A percentile compares a stretch with the other conserved stretches of the same genome.
These are phyloP conservation scores for Exophiala alcalophila DNA, from an alignment of 2,329 filamentous ascomycete species.

Conservation along the genomic window DNA sequence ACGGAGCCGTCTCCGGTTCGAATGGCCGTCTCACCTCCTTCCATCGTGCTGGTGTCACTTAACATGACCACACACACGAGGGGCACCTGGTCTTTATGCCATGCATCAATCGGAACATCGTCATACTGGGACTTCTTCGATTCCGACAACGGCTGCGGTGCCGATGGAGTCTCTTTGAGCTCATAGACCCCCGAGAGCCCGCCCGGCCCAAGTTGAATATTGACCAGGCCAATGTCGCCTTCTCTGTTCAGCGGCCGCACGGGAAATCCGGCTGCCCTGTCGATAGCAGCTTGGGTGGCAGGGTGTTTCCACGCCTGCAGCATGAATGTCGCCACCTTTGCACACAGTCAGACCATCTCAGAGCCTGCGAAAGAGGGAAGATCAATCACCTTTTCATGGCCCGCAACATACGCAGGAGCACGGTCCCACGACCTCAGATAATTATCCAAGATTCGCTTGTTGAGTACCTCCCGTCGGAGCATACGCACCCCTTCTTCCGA, in stretches of 20 bases:
- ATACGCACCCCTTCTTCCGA: conserved; percentile 56
- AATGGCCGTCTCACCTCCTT: conserved; percentile 56
- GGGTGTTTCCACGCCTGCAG: conserved; percentile 8
- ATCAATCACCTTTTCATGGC: conserved; percentile 5
- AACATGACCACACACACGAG: conserved; percentile 53
- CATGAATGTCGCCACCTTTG: conserved; percentile 5
- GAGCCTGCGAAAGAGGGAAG: neutral
- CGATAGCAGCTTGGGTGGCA: conserved; percentile 8
- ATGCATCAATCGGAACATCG: conserved; percentile 39
- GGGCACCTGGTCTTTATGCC: conserved; percentile 51
- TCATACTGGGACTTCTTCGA: conserved; percentile 19
- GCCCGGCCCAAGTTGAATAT: conserved; percentile 45
- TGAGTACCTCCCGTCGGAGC: conserved; percentile 59
- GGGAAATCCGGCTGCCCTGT: conserved; percentile 2
- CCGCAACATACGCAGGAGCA: conserved; percentile 3
- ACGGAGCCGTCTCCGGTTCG: conserved; percentile 51
- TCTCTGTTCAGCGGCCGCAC: conserved; percentile 1
- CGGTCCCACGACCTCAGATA: conserved; percentile 38
- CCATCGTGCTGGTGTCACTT: conserved; percentile 47
- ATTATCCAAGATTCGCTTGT: conserved; percentile 51
- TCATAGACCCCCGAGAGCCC: conserved; percentile 8
- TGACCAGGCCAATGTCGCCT: conserved; percentile 55
- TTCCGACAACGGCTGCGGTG: conserved; percentile 33
- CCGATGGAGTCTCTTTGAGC: conserved; percentile 17
- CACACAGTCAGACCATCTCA: neutral